Conservation (phyloP, 108 stramenopile genomes). For the Skeletonema menzelii region DNA sequence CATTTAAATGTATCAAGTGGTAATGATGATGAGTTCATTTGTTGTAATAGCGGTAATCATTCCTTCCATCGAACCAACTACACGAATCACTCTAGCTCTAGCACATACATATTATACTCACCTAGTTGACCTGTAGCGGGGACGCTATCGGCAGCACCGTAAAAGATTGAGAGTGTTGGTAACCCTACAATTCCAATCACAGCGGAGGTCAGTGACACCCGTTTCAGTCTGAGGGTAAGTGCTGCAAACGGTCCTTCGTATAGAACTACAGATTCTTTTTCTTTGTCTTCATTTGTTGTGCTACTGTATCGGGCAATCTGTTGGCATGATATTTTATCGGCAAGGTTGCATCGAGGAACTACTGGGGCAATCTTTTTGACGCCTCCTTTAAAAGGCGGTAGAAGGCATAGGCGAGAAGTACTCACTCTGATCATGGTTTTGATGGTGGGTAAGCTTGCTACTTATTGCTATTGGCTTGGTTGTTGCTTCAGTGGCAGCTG, state of each 20-base stretch:
- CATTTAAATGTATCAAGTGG: too few relatives aligned
- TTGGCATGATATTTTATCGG: not conserved
- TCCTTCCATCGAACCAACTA: too few relatives aligned
- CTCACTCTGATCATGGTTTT: not conserved
- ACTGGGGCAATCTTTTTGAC: not conserved
- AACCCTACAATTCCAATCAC: constrained; percentile 65
- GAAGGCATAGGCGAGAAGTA: too few relatives aligned
- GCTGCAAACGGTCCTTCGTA: constrained; percentile 77
- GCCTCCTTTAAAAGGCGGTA: not conserved
- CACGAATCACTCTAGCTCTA: too few relatives aligned
- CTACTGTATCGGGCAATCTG: not conserved
- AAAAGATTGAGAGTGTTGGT: constrained; percentile 57
- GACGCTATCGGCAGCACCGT: constrained; percentile 47
- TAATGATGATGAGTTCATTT: too few relatives aligned
- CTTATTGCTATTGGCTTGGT: too few relatives aligned
- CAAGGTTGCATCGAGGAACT: not conserved
- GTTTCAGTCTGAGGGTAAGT: constrained; percentile 71
- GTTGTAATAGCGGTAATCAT: too few relatives aligned
- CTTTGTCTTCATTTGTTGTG: constrained; percentile 3
- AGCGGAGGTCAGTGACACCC: constrained; percentile 74
- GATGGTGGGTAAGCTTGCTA: too few relatives aligned
- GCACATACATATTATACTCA: too few relatives aligned
- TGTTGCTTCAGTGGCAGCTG: too few relatives aligned
- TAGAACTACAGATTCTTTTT: constrained; percentile 30
- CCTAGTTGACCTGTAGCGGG: constrained; percentile 65